Percentiles rank a stretch among this genome's conserved stretches.
These are phyloP conservation scores for Gastrolobium villosum DNA, from an alignment of 306 rosid species.

Conservation along the genomic window DNA sequence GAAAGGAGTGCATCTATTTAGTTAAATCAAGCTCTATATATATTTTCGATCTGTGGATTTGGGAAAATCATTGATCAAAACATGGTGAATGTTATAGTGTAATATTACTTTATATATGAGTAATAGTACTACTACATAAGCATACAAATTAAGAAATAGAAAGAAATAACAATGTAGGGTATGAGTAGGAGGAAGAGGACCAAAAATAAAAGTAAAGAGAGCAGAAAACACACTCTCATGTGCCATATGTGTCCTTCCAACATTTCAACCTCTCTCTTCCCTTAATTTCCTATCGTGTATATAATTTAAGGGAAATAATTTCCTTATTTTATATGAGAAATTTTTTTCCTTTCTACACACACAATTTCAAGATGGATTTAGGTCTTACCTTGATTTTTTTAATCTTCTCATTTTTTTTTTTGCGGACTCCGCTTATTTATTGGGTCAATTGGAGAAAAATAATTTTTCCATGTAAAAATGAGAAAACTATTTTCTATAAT, in stretches of 20 bases:
- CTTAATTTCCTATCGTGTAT: background rate
- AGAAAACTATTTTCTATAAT: no score
- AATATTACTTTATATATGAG: conserved; percentile 1
- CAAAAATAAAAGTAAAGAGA: conserved; percentile 23
- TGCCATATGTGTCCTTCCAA: conserved; percentile 38
- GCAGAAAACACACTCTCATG: conserved; percentile 68
- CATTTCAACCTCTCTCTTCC: conserved; percentile 45
- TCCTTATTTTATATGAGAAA: no score
- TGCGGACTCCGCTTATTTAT: no score
- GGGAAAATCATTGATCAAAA: background rate
- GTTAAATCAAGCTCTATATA: conserved; percentile 13
- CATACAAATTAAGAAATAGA: conserved; percentile 20
- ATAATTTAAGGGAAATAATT: background rate
- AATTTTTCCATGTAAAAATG: no score
- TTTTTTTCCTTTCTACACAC: no score
- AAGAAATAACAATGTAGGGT: conserved; percentile 40
- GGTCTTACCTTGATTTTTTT: no score
- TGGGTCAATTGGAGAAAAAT: no score
- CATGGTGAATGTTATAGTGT: conserved; percentile 13
- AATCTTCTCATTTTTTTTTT: no score
- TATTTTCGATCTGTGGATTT: background rate
- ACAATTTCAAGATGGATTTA: no score
- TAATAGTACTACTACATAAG: background rate
- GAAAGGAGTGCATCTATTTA: background rate
- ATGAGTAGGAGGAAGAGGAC: conserved; percentile 4